Evolutionary conservation across 306 rosid genomes (phyloP).

Genomic region (Inga laurina): DNA sequence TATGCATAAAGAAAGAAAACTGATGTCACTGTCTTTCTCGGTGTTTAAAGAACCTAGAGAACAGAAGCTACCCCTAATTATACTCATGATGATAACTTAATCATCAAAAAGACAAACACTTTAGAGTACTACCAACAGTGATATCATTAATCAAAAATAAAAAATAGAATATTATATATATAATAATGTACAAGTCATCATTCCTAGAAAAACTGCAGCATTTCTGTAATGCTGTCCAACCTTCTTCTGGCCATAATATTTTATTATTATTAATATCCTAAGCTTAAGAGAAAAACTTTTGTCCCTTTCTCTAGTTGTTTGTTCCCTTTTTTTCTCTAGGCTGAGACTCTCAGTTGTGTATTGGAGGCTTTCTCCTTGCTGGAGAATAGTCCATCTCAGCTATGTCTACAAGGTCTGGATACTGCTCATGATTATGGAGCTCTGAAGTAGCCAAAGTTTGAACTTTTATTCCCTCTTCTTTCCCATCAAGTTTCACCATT

Average conservation of each 20-base stretch:
- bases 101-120: slow-evolving; percentile 31
- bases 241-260: slow-evolving; percentile 29
- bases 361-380: slow-evolving; percentile 80
- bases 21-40: slow-evolving; percentile 11
- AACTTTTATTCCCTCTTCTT: slow-evolving; percentile 30
- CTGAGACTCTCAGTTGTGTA: slow-evolving; percentile 57
- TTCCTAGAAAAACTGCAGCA: slow-evolving; percentile 70
- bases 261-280: slow-evolving; percentile 33
- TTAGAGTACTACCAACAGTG: background rate
- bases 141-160: slow-evolving; percentile 32
- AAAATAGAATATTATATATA: slow-evolving; percentile 43
- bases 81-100: slow-evolving; percentile 30
- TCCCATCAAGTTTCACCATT: slow-evolving; percentile 31
- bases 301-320: slow-evolving; percentile 17
- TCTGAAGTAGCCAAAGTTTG: slow-evolving; percentile 36
- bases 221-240: slow-evolving; percentile 64
- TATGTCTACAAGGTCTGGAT: slow-evolving; percentile 54
- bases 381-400: slow-evolving; percentile 94
- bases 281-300: background rate
- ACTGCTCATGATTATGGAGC: slow-evolving; percentile 29
- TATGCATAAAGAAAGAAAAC: slow-evolving; percentile 8
- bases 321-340: background rate
- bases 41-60: slow-evolving; percentile 1
- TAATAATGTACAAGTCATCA: slow-evolving; percentile 50
- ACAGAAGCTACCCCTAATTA: slow-evolving; percentile 10